Base-by-base conservation (phyloP, 768 basidiomycete genomes). In the Chalciporus pseudorubinellus region DNA sequence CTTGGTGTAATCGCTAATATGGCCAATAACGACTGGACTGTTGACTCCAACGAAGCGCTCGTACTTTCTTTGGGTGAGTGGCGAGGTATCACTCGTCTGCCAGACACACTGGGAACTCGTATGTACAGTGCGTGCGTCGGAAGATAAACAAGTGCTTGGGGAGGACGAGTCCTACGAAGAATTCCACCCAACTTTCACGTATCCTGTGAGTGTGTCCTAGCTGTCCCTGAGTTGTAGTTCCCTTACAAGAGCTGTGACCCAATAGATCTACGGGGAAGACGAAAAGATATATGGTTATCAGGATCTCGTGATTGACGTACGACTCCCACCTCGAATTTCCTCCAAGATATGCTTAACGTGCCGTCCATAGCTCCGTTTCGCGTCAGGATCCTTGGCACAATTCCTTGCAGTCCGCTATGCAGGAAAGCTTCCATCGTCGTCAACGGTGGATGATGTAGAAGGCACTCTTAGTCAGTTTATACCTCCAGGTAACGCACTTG, bases 261-360 rank as follows among this genome's bases (percentile, higher is more conserved):
- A 46, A 46, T 39, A 92, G 90, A 94, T 99, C 62, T 98, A 85
- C 64, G 95, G 95, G 46, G 92, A 98, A 61, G 89, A 95, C 47
- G 94, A 99, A 72, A 94, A 86, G 72, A 87, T 98, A 50, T 98
- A 95, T 66, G 95, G 95, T 2, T 98, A 97, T 71, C 79, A 83
- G 55, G 86, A 86, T 62, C 77, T 99, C 29, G 67, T 78, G 22
- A 86, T 98, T 59, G 83, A 95, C 65, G 94, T 97, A 64, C 55
- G 84, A 70, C 42, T 13, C 16, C 33, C 40, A 13, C 12, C n/a
- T 45, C 31, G 24, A 16, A 44, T 24, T 45, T 22, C 48, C 21
- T 46, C 29, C 38, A 45, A 28, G 29, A 20, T 10, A 5, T 39
- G 12, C 34, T 46, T 59, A 22, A 60, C 44, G 46, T 39, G 41